Base-by-base conservation (phyloP, 176 grass and related monocot species). In the Avena sativa region DNA sequence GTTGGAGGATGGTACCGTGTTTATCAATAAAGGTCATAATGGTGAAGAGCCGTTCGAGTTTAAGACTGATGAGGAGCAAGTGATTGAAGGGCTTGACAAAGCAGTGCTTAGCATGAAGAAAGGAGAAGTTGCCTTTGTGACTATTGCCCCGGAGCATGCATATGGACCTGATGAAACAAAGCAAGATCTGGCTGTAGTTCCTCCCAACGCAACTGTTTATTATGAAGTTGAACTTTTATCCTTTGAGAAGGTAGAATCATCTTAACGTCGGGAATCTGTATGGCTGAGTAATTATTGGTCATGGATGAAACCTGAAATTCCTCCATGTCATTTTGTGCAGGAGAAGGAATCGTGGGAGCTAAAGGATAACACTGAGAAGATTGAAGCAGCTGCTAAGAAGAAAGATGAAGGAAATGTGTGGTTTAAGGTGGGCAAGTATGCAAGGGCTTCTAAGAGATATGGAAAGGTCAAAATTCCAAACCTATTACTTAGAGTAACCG, bases 301-400 rank as follows among this genome's bases (percentile, higher is more conserved):
- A 15, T 32, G 51, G 15, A n/a, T 69, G 9, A 78, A 52, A 66
- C 34, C 52, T 51, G 32, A 76, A 16, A 40, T 48, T 48, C 74
- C 14, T 47, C 12, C 12, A 9, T 89, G 8, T 11, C 6, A 9
- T 71, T 64, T 76, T 21, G 0, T 80, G 47, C 47, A 97, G 92
- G 95, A 94, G 52, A 97, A 93, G 78, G 90, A 97, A 23, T 97
- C 92, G 6, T 97, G 95, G 95, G 90, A 94, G 40, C 66, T 97
- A 62, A 97, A 91, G 57, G 51, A 91, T 14, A 88, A 88, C 55
- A 16, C 81, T 65, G 92, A 97, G 87, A 97, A 97, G 87, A 93
- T 94, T 64, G 95, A 97, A 89, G 86, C 89, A 1, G 95, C 90
- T 86, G 65, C 88, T 32, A 94, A 89, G 62, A 97, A 94, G 53